Conservation (phyloP, 345 rosid genomes). For the Lenwebbia sp. region DNA sequence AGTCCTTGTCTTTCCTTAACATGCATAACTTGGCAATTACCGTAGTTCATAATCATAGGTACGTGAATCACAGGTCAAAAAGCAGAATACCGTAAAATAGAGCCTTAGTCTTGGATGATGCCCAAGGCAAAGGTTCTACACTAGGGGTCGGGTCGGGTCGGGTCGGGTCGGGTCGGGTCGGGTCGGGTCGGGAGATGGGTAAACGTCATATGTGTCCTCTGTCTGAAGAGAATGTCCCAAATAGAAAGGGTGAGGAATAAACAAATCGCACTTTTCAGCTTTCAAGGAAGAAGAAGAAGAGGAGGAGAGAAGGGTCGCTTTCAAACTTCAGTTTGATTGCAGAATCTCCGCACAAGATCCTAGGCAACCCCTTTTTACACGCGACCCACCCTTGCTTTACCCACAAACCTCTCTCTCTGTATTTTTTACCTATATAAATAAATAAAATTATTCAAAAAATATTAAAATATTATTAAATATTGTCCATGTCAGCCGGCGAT, state of each 20-base stretch:
- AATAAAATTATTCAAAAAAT: too few relatives aligned
- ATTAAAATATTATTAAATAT: too few relatives aligned
- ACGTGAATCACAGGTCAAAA: not conserved
- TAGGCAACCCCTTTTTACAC: not conserved
- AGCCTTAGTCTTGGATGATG: not conserved
- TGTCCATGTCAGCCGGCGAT: too few relatives aligned
- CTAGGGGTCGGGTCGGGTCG: not conserved
- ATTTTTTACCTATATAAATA: not conserved
- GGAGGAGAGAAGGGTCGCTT: not conserved
- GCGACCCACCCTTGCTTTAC: not conserved
- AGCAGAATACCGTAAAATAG: not conserved
- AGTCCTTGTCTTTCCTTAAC: not conserved
- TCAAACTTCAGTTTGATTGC: not conserved
- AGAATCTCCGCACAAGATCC: not conserved
- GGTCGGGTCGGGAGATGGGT: not conserved
- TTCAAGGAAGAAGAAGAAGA: not conserved
- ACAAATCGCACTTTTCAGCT: not conserved
- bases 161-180: not conserved
- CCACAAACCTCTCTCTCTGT: not conserved
- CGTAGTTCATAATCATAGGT: not conserved
- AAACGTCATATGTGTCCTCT: not conserved
- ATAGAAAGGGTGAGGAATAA: not conserved
- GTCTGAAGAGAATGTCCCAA: not conserved
- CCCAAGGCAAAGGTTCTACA: not conserved
- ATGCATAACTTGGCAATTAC: not conserved